Conservation (phyloP, 192 early-diverging fungal species). For the Pecoramyces ruminantium region DNA sequence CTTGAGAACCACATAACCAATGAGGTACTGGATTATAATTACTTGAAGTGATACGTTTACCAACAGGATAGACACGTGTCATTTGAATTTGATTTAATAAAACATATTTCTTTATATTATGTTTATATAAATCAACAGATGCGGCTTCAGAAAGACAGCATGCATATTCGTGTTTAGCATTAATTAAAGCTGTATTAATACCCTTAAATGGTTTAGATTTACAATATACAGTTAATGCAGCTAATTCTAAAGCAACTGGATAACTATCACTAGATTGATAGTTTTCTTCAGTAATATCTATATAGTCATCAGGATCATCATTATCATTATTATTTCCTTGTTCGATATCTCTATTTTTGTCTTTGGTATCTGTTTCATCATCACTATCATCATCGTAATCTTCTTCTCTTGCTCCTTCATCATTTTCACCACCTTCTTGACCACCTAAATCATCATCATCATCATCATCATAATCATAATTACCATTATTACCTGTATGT, state of each 20-base stretch:
- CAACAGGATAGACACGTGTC: slow-evolving; percentile 65
- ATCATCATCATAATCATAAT: no score
- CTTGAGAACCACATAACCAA: slow-evolving; percentile 65
- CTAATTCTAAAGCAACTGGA: slow-evolving; percentile 27
- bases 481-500: background rate
- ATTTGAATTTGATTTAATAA: slow-evolving; percentile 38
- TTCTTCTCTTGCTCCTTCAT: background rate
- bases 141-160: slow-evolving; percentile 58
- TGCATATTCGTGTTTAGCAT: slow-evolving; percentile 24
- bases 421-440: background rate
- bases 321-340: slow-evolving; percentile 12
- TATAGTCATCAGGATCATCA: background rate
- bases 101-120: slow-evolving; percentile 27
- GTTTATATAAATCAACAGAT: slow-evolving; percentile 27
- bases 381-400: slow-evolving; percentile 2
- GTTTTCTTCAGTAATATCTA: background rate
- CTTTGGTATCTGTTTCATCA: slow-evolving; percentile 15
- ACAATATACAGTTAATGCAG: slow-evolving; percentile 41
- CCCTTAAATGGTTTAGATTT: slow-evolving; percentile 39
- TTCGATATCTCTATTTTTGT: slow-evolving; percentile 7
- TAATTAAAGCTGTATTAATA: slow-evolving; percentile 8
- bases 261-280: background rate
- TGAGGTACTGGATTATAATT: slow-evolving; percentile 72
- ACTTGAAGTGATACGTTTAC: slow-evolving; percentile 55
- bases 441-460: no score